A percentile compares a stretch with the other conserved stretches of the same genome.
phyloP scores from a whole-genome alignment of 495 filamentous ascomycete genomes.

The Xylaria sp. region DNA sequence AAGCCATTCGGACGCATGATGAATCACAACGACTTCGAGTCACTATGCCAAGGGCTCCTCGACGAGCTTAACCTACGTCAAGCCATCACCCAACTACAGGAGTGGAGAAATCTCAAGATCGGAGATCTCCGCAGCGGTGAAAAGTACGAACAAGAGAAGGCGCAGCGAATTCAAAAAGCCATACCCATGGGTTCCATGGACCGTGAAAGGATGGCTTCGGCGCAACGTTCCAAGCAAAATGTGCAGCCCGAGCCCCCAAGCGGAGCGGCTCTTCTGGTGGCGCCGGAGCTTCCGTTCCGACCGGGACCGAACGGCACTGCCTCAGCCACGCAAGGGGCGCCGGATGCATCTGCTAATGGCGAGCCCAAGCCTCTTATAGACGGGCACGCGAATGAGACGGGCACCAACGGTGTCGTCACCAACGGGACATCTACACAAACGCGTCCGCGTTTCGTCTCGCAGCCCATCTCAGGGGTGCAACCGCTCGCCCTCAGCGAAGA shows the following conservation, averaged over 20 bases:
- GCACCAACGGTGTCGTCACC: constrained; percentile 45
- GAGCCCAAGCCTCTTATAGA: constrained; percentile 50
- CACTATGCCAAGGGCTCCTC: constrained; percentile 79
- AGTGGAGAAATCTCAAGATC: constrained; percentile 88
- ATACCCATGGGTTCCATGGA: constrained; percentile 80
- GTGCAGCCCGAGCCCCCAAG: constrained; percentile 72
- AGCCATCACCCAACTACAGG: constrained; percentile 89
- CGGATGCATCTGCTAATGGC: constrained; percentile 40
- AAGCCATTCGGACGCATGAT: constrained; percentile 98
- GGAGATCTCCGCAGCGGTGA: constrained; percentile 84
- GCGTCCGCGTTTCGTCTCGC: constrained; percentile 51
- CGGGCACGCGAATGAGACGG: constrained; percentile 43
- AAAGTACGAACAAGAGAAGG: constrained; percentile 94
- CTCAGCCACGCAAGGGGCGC: constrained; percentile 25
- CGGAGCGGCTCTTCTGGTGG: constrained; percentile 73
- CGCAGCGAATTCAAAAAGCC: constrained; percentile 71
- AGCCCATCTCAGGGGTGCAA: constrained; percentile 61
- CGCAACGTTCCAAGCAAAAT: constrained; percentile 63
- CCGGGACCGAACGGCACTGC: constrained; percentile 33
- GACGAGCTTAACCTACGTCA: constrained; percentile 91
- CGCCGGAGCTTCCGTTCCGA: constrained; percentile 74
- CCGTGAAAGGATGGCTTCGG: constrained; percentile 71
- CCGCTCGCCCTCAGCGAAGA: constrained; percentile 77
- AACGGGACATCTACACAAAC: constrained; percentile 46
- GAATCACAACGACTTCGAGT: constrained; percentile 89